A percentile compares a stretch with the other conserved stretches of the same genome.
Evolutionary conservation across 768 basidiomycete genomes (phyloP).

Genomic region (Macrolepiota albuminosa): DNA sequence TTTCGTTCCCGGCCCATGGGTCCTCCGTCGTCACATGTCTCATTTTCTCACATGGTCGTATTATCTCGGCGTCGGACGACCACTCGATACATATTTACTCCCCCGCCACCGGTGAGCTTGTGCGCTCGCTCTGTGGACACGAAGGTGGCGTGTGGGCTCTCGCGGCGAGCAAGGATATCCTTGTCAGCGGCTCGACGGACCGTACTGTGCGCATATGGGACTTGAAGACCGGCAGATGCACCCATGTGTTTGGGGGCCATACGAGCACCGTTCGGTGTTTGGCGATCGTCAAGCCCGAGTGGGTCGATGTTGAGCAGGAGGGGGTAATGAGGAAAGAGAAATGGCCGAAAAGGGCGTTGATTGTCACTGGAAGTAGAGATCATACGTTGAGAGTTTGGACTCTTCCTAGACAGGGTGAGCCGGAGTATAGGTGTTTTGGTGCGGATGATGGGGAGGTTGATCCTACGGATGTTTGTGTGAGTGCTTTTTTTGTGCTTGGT

Average conservation of each 20-base stretch:
- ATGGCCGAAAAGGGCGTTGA: constrained; percentile 61
- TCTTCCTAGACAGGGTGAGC: constrained; percentile 56
- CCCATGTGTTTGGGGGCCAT: constrained; percentile 93
- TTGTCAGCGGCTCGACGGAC: constrained; percentile 92
- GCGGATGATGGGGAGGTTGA: constrained; percentile 59
- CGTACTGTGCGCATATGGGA: constrained; percentile 78
- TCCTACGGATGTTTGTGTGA: constrained; percentile 38
- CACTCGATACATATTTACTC: constrained; percentile 95
- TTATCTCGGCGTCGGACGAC: constrained; percentile 96
- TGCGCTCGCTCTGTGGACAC: constrained; percentile 79
- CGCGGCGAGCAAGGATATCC: constrained; percentile 80
- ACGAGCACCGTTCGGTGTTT: constrained; percentile 95
- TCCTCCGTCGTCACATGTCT: constrained; percentile 93
- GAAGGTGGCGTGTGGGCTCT: constrained; percentile 98
- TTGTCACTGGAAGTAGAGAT: constrained; percentile 74
- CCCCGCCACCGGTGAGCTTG: constrained; percentile 72
- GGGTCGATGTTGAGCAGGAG: constrained; percentile 69
- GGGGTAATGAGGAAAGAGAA: constrained; percentile 60
- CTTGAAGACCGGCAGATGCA: constrained; percentile 71
- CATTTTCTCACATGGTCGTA: constrained; percentile 89
- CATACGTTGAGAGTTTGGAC: constrained; percentile 60
- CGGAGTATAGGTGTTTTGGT: constrained; percentile 67
- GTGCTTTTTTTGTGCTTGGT: constrained; percentile 8
- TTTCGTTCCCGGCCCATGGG: constrained; percentile 85
- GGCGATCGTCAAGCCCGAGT: constrained; percentile 92